Evolutionary conservation across 768 basidiomycete genomes (phyloP).

Genomic region (Rhodotorula paludigena): DNA sequence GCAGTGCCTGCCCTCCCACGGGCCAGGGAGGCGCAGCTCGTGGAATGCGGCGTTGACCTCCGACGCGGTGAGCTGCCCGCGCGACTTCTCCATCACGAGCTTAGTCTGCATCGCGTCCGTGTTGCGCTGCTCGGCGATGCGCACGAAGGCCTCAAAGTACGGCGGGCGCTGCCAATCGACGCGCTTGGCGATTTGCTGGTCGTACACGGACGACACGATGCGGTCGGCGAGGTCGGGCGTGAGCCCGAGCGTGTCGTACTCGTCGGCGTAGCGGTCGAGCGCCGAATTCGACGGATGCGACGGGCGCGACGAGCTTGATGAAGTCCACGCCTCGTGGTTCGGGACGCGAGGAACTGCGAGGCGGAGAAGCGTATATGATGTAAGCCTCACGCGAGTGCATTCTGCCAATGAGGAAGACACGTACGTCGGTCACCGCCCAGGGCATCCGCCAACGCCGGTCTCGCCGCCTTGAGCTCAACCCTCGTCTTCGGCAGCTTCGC

Average conservation of each 20-base stretch:
- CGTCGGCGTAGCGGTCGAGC: constrained; percentile 7
- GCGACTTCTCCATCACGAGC: constrained; percentile 21
- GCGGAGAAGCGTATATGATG: background rate
- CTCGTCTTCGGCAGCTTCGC: background rate
- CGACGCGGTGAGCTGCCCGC: background rate
- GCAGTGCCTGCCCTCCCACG: background rate
- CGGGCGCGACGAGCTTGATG: background rate
- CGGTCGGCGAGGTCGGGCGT: constrained; percentile 26
- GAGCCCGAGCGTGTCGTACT: constrained; percentile 18
- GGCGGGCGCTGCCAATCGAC: background rate
- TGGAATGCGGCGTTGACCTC: constrained; percentile 28
- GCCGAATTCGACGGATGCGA: background rate
- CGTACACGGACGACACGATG: constrained; percentile 11
- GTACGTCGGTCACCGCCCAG: constrained; percentile 21
- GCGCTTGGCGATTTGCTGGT: background rate
- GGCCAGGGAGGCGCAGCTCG: constrained; percentile 19
- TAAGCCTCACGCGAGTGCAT: background rate
- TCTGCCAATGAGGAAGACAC: background rate
- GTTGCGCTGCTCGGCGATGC: background rate
- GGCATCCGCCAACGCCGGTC: background rate
- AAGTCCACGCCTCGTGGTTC: background rate
- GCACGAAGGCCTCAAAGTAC: background rate
- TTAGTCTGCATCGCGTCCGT: background rate
- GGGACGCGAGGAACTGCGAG: background rate
- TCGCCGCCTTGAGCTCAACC: background rate